phyloP scores from a whole-genome alignment of 495 filamentous ascomycete species.

The Xylaria scruposa region DNA sequence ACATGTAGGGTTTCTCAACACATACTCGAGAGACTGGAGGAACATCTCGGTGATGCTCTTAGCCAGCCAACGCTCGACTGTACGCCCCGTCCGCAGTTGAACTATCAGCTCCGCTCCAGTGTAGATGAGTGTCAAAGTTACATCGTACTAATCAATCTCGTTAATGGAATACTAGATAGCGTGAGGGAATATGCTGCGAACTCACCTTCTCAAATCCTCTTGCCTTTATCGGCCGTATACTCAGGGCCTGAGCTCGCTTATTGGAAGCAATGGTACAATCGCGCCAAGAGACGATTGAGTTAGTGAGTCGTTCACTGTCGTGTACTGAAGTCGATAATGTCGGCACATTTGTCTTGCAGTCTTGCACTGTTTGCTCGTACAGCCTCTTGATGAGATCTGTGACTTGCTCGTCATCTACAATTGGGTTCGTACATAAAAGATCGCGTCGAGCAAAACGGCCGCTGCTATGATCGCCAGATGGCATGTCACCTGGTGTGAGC shows the following conservation, averaged over 20 bases:
- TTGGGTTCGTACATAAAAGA: background rate
- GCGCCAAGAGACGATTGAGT: conserved; percentile 8
- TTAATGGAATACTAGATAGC: background rate
- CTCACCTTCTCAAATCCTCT: conserved; percentile 7
- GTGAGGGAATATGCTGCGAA: background rate
- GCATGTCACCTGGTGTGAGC: background rate
- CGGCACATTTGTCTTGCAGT: background rate
- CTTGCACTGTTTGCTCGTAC: background rate
- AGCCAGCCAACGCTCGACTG: conserved; percentile 1
- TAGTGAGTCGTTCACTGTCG: background rate
- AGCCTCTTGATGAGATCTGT: conserved; percentile 1
- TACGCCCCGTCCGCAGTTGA: conserved; percentile 2
- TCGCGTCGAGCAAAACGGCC: background rate
- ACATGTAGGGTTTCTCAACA: background rate
- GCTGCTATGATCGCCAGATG: background rate
- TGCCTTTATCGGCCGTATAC: conserved; percentile 7
- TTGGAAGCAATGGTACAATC: background rate
- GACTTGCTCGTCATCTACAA: conserved; percentile 5
- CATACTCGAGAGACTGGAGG: conserved; percentile 16
- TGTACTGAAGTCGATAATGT: background rate
- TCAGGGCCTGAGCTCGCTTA: background rate
- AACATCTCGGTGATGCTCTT: conserved; percentile 11
- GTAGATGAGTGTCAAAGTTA: background rate
- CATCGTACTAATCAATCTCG: conserved; percentile 2
- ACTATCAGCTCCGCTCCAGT: background rate